Evolutionary conservation across 495 filamentous ascomycete species (phyloP), one percentile per base, ranked within the genome.

Genomic region (Tuber indicum): DNA sequence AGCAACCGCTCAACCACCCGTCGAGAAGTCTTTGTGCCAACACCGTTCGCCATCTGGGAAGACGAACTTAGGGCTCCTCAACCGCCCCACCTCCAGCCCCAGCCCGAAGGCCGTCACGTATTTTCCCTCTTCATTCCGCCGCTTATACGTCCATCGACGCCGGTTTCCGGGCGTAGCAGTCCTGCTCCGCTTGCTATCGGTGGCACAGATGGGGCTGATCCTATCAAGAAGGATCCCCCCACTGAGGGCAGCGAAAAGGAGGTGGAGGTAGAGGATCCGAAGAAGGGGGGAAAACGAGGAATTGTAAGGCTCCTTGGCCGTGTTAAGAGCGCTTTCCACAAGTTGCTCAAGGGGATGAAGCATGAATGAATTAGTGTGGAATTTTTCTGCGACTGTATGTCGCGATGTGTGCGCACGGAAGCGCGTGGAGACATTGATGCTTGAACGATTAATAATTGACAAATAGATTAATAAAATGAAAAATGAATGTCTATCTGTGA

Each of bases 31-130:
- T 66, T 66, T 5, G 58, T 36, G 3, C 58, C 58, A 32, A 66
- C 58, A 36, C 58, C 58, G 26, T 66, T 66, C 58, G 32, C 26
- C 26, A 66, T 66, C 58, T 66, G 58, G 58, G 58, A 66, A 66
- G 58, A 66, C 12, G 58, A 66, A 36, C 58, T 26, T 12, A 36
- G 58, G 32, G 14, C 58, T 14, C 58, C 58, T 66, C 26, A 17
- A 36, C 12, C 12, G 0, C 46, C 47, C 19, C 42, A 8, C 1
- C 47, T 2, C 47, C 47, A 46, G 0, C 23, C 49, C 49, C 49
- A 3, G n/a, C n/a, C n/a, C 58, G n/a, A 32, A n/a, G 17, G 14
- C n/a, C 58, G 58, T 26, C 58, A 19, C 32, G 5, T 36, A 7
- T 4, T 66, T 36, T 66, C 58, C 58, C 26, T 32, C 26, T 66